Evolutionary conservation across 164 flowering plant genomes (phyloP).

Genomic region (Euptelea pleiosperma): DNA sequence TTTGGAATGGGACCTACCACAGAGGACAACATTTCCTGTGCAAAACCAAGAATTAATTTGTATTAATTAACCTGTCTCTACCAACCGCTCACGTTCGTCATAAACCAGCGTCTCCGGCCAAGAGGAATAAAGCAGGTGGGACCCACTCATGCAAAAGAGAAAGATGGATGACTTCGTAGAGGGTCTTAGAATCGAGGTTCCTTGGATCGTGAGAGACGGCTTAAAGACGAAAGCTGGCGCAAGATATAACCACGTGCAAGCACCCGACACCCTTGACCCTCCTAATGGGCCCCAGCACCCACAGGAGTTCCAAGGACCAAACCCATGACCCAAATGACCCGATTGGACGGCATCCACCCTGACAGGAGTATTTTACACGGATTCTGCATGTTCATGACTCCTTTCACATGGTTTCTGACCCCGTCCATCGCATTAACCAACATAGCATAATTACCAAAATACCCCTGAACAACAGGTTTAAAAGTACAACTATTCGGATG

Average conservation of each 20-base stretch:
- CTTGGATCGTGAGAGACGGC: conserved; percentile 9
- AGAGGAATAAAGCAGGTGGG: conserved; percentile 3
- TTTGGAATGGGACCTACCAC: no score
- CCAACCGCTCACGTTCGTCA: not conserved
- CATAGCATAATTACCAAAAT: conserved; percentile 7
- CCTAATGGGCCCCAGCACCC: conserved; percentile 7
- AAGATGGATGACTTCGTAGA: not conserved
- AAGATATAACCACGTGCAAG: conserved; percentile 12
- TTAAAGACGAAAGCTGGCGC: conserved; percentile 7
- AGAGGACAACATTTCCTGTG: no score
- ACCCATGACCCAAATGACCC: not conserved
- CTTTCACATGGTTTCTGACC: conserved; percentile 14
- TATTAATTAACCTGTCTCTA: not conserved
- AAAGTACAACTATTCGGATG: no score
- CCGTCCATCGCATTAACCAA: not conserved
- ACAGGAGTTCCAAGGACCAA: not conserved
- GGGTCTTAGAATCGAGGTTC: conserved; percentile 3
- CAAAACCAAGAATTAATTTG: not conserved
- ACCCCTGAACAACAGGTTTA: no score
- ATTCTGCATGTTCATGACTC: conserved; percentile 17
- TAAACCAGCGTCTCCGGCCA: not conserved
- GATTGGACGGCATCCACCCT: conserved; percentile 11
- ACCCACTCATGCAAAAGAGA: not conserved
- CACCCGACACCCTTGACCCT: not conserved
- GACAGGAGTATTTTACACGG: conserved; percentile 29